Conservation (phyloP, 192 early-diverging fungal species). For the Coemansia sp. region DNA sequence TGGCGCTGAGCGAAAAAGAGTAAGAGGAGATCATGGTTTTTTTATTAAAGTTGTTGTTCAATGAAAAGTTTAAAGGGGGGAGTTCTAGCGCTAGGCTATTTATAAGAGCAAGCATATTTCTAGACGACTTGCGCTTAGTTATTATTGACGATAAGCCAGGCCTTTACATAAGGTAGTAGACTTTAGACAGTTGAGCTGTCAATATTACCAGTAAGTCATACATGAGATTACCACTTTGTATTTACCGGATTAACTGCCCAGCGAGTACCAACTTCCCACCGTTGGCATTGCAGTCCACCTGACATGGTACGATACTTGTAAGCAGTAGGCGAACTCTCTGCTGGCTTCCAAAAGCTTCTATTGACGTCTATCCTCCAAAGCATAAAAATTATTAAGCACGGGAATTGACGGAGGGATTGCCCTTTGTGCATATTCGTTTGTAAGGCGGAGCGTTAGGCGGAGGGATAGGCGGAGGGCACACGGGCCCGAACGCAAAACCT, state of each 20-base stretch:
- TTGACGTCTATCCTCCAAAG: neutral
- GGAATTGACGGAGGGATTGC: neutral
- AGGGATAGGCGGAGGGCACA: neutral
- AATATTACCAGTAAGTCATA: neutral
- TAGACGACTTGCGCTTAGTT: neutral
- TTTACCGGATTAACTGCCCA: neutral
- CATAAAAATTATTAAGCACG: neutral
- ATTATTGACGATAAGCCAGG: neutral
- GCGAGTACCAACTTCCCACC: neutral
- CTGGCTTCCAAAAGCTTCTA: slow-evolving; percentile 1
- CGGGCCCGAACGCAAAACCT: neutral
- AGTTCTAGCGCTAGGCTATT: neutral
- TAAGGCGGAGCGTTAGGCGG: neutral
- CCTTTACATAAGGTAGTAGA: neutral
- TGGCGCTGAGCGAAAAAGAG: neutral
- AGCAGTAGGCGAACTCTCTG: neutral
- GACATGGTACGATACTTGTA: neutral
- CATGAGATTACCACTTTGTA: neutral
- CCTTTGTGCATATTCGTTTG: too few species aligned
- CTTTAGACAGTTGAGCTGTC: neutral
- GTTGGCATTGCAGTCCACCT: neutral
- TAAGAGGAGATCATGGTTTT: neutral
- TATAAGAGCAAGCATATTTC: neutral
- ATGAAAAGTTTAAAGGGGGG: neutral
- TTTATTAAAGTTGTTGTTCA: neutral